These are phyloP conservation scores for Antarctomyces pellizariae DNA, from an alignment of 495 filamentous ascomycete genomes.

Conservation along the genomic window DNA sequence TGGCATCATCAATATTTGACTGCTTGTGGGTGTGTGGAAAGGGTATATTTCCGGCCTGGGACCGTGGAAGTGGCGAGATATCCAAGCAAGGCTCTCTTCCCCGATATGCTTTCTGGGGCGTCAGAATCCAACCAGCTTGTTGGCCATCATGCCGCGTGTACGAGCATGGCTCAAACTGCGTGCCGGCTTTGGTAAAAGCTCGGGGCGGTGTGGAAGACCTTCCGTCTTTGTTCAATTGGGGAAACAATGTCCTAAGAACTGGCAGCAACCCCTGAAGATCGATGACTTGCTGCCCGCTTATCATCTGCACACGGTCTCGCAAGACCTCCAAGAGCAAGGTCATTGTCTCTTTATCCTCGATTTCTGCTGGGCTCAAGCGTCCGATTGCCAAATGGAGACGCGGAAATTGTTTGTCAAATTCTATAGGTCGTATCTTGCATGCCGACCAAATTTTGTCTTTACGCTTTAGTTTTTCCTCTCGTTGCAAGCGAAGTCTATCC, in stretches of 20 bases:
- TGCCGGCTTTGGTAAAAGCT: constrained; percentile 6
- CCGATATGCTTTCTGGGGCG: neutral
- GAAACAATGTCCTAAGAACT: constrained; percentile 5
- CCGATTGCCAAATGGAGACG: constrained; percentile 17
- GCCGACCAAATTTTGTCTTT: constrained; percentile 15
- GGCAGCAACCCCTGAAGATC: constrained; percentile 1
- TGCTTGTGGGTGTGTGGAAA: neutral
- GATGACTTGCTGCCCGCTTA: constrained; percentile 5
- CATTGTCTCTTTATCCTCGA: constrained; percentile 1
- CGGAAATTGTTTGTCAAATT: constrained; percentile 15
- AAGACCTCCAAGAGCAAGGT: constrained; percentile 1
- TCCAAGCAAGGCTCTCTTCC: constrained; percentile 16
- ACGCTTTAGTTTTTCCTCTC: constrained; percentile 13
- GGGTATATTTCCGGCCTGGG: constrained; percentile 8
- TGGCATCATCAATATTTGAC: neutral
- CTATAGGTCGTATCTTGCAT: constrained; percentile 6
- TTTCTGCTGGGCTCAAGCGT: constrained; percentile 10
- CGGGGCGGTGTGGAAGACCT: neutral
- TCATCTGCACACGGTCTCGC: constrained; percentile 3
- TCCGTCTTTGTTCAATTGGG: constrained; percentile 1
- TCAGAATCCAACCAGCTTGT: neutral
- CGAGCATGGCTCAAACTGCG: constrained; percentile 4
- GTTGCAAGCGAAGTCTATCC: constrained; percentile 14
- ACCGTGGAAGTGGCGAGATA: constrained; percentile 27
- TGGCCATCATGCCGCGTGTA: constrained; percentile 1